Percentiles rank a stretch among this genome's conserved stretches.
Evolutionary conservation across 108 stramenopile genomes (phyloP).

Genomic region (Chaetoceros tenuissimus): DNA sequence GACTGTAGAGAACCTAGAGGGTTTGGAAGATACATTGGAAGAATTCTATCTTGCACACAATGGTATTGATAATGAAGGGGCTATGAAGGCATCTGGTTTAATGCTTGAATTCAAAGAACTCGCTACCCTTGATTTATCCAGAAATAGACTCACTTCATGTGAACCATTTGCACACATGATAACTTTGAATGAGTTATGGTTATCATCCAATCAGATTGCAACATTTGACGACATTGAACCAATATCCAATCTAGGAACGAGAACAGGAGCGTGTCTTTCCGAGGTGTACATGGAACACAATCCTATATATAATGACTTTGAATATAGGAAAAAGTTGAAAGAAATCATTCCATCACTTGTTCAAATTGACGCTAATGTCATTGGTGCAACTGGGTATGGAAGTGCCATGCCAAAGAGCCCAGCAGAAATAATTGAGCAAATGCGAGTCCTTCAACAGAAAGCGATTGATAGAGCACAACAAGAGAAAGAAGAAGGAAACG

Average conservation of each 20-base stretch:
- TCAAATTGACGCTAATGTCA: slow-evolving; percentile 84
- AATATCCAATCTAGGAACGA: slow-evolving; percentile 25
- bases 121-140: slow-evolving; percentile 64
- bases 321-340: slow-evolving; percentile 72
- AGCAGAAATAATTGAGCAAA: slow-evolving; percentile 15
- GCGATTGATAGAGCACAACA: slow-evolving; percentile 21
- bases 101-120: slow-evolving; percentile 45
- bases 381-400: slow-evolving; percentile 23
- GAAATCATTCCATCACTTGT: slow-evolving; percentile 66
- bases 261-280: slow-evolving; percentile 37
- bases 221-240: slow-evolving; percentile 67
- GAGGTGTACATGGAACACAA: slow-evolving; percentile 97
- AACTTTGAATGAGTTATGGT: slow-evolving; percentile 88
- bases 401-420: slow-evolving; percentile 5
- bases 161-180: slow-evolving; percentile 64
- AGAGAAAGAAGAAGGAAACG: slow-evolving; percentile 10
- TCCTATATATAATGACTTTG: slow-evolving; percentile 81
- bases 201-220: slow-evolving; percentile 90
- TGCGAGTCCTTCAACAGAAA: slow-evolving; percentile 26
- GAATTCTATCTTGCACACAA: slow-evolving; percentile 97
- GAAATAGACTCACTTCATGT: slow-evolving; percentile 66
- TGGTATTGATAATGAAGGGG: slow-evolving; percentile 75
- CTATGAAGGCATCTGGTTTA: slow-evolving; percentile 42
- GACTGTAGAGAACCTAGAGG: slow-evolving; percentile 55
- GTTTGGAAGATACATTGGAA: slow-evolving; percentile 65